Base-by-base conservation (phyloP, 768 basidiomycete genomes). In the Hypholoma fasciculare region DNA sequence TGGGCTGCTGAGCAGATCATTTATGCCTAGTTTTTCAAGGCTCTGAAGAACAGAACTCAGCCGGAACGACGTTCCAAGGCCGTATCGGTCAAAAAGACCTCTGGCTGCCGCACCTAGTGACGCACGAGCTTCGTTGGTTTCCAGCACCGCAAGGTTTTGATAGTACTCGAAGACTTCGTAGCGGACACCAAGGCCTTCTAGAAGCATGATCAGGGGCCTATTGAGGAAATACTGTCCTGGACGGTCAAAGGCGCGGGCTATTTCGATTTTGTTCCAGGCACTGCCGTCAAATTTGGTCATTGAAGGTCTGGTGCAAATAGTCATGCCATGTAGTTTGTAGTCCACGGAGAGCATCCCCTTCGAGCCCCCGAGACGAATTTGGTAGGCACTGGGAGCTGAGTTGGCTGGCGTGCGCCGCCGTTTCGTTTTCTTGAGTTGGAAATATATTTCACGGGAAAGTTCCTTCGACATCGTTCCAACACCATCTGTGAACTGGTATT, bases 241-340 rank as follows among this genome's bases (percentile, higher is more conserved):
- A 43, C 76, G 74, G 62, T 85, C 79, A 67, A 90, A 91, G 3
- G 83, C 80, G 27, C 77, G 73, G 0, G 89, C 88, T 46, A 91
- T 83, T 67, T 90, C 87, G 12, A 90, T 78, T 4, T 75, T 74
- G 3, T 64, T 71, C 0, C 77, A 78, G 19, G 76, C 63, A 0
- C 76, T 76, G 1, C 78, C 78, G 27, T 81, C 73, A 61, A 91
- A 91, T 68, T 92, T 91, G 63, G 82, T 78, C 87, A 89, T 89
- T 0, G 85, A 87, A 1, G 74, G 77, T 7, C 87, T 72, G 1
- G 88, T 68, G 43, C 76, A 73, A 30, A 90, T 75, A 3, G 72
- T 71, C n/a, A 76, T 72, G 7, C 84, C 88, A 13, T 56, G 12
- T 7, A 89, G 71, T 3, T 53, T 74, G 61, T 85, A 66, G 61